phyloP scores from a whole-genome alignment of 1,284 basidiomycete genomes.

The Marasmius oreades region DNA sequence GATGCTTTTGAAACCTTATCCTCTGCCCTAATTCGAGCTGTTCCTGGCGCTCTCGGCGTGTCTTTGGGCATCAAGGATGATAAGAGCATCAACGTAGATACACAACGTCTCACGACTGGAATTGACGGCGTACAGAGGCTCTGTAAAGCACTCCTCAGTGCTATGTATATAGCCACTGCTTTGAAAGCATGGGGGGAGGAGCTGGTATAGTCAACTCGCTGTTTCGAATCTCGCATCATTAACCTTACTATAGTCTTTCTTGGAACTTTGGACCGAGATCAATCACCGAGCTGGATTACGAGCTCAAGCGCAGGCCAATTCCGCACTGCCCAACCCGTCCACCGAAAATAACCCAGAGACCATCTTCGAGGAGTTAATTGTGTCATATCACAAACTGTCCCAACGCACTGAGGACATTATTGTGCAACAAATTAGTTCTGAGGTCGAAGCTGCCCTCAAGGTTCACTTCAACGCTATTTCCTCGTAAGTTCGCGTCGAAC shows the following conservation, averaged over 20 bases:
- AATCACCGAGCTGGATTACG: slow-evolving; percentile 54
- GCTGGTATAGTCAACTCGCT: slow-evolving; percentile 47
- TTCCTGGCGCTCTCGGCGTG: slow-evolving; percentile 81
- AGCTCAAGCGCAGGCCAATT: slow-evolving; percentile 41
- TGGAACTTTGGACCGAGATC: slow-evolving; percentile 84
- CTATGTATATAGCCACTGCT: slow-evolving; percentile 62
- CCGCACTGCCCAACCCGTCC: slow-evolving; percentile 47
- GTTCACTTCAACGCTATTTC: slow-evolving; percentile 55
- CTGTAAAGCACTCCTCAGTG: slow-evolving; percentile 80
- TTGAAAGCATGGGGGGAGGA: slow-evolving; percentile 86
- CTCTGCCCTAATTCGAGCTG: slow-evolving; percentile 82
- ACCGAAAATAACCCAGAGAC: slow-evolving; percentile 52
- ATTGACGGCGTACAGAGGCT: slow-evolving; percentile 78
- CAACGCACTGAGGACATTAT: slow-evolving; percentile 83
- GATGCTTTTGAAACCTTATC: slow-evolving; percentile 93
- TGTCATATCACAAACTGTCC: slow-evolving; percentile 58
- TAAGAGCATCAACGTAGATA: slow-evolving; percentile 51
- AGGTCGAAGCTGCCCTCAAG: slow-evolving; percentile 74
- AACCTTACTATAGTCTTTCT: slow-evolving; percentile 65
- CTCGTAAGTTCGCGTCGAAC: slow-evolving; percentile 28
- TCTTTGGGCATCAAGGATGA: slow-evolving; percentile 38
- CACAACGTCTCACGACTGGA: slow-evolving; percentile 66
- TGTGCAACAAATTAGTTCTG: slow-evolving; percentile 73
- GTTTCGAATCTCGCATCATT: slow-evolving; percentile 7
- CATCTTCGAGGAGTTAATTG: slow-evolving; percentile 74